These are phyloP conservation scores for Cyberlindnera subsufficiens DNA, from an alignment of 805 yeast species.

Conservation along the genomic window DNA sequence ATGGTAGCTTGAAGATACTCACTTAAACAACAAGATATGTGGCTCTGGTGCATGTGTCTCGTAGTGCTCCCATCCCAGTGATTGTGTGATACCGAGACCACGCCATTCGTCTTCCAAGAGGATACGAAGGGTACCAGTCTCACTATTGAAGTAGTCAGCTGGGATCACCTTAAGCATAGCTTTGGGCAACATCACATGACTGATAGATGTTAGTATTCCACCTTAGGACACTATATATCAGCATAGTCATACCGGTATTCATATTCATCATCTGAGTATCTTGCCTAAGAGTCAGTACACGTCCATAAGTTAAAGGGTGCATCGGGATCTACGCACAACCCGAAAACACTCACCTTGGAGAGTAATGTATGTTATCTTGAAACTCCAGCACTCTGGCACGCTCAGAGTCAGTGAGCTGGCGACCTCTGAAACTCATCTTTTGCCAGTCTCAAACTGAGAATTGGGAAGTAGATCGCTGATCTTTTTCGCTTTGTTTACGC, in stretches of 20 bases:
- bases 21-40: conserved; percentile 81
- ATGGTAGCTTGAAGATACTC: conserved; percentile 6
- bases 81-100: conserved; percentile 95
- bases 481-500: too few species aligned
- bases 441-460: too few species aligned
- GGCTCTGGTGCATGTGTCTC: conserved; percentile 99
- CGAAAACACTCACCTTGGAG: conserved; percentile 48
- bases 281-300: conserved; percentile 13
- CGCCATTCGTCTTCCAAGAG: conserved; percentile 97
- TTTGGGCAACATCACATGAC: conserved; percentile 97
- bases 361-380: conserved; percentile 90
- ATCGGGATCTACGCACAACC: neutral
- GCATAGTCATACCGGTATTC: conserved; percentile 57
- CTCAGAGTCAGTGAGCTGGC: conserved; percentile 79
- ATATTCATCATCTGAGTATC: conserved; percentile 85
- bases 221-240: neutral
- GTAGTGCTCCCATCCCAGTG: conserved; percentile 96
- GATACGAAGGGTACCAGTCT: conserved; percentile 89
- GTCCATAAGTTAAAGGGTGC: neutral
- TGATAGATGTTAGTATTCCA: conserved; percentile 6
- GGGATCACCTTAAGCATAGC: conserved; percentile 93
- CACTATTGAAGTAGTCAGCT: conserved; percentile 86
- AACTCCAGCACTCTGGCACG: conserved; percentile 83
- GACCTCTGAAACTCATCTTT: conserved; percentile 37
- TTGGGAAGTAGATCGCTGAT: too few species aligned